A percentile compares a stretch with the other conserved stretches of the same genome.
These are phyloP conservation scores for Aspergillus oerlinghausenensis DNA, from an alignment of 2,329 filamentous ascomycete species.

Conservation along the genomic window DNA sequence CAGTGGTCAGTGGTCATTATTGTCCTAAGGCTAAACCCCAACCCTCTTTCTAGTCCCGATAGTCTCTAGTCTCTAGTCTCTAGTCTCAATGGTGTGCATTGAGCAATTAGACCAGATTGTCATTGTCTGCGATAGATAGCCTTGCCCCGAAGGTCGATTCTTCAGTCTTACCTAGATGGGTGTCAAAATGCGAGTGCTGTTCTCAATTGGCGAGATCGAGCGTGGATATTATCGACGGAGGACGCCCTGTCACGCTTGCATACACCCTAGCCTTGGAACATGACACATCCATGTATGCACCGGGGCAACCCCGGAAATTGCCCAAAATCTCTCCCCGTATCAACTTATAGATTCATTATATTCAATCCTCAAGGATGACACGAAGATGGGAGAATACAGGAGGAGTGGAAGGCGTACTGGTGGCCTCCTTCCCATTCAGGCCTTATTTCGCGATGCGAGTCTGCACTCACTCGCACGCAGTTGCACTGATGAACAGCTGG, in stretches of 20 bases:
- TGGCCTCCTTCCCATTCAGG: background rate
- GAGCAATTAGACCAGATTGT: background rate
- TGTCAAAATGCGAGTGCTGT: background rate
- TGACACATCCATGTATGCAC: too few species aligned
- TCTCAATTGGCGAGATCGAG: background rate
- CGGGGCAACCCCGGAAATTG: background rate
- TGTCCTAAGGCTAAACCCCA: background rate
- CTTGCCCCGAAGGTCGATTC: background rate
- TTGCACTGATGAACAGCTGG: background rate
- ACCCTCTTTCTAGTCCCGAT: background rate
- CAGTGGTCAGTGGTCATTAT: background rate
- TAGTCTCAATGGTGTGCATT: background rate
- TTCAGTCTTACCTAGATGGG: background rate
- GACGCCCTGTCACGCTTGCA: background rate
- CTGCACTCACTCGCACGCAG: background rate
- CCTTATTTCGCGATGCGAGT: background rate
- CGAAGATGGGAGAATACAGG: background rate
- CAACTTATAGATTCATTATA: background rate
- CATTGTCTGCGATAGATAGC: background rate
- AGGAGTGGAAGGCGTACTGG: background rate
- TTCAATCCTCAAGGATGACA: background rate
- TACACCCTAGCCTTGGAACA: too few species aligned
- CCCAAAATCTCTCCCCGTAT: background rate
- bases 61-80: background rate
- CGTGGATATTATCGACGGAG: background rate